Base-by-base conservation (phyloP, 148 eudicot genomes). In the Dianthus caryophyllus region DNA sequence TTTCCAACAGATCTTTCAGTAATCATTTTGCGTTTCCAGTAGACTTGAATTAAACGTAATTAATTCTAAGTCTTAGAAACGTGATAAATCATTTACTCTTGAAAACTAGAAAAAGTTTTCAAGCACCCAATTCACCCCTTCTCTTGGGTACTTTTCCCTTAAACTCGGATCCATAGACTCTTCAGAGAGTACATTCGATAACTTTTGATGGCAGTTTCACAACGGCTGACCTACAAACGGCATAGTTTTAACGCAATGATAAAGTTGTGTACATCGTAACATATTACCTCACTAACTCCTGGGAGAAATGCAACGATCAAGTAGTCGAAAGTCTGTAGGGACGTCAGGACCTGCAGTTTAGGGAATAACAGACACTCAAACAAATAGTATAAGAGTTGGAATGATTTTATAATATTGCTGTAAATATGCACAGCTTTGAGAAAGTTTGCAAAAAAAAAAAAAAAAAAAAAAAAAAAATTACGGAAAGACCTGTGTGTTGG, bases 231-330 rank as follows among this genome's bases (percentile, higher is more conserved):
- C 38, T 33, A 2, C 4, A 33, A 33, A 33, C 38, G 7, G 38
- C 38, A 2, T 33, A 33, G 3, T 33, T 87, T 95, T 90, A 90
- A 84, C 65, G 98, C 95, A 53, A 93, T 95, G 54, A 82, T 27
- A 20, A 82, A 47, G 73, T 87, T 87, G 81, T 89, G n/a, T n/a
- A n/a, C n/a, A n/a, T n/a, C n/a, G n/a, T n/a, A n/a, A n/a, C n/a
- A n/a, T 33, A 33, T 33, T 33, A 89, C 96, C 91, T 93, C 98
- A 69, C 87, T 87, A 47, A 89, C 64, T 29, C 98, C 98, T 15
- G 98, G 91, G 60, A 93, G 79, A 69, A 90, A 84, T 67, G 98
- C 95, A 53, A 93, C 96, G 54, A 82, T 27, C 24, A 82, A 47
- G 73, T 87, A 89, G 81, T 89, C 96, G 62, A 79, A 65, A 31